phyloP scores from a whole-genome alignment of 352 stramenopile genomes.

The Phytophthora lateralis region DNA sequence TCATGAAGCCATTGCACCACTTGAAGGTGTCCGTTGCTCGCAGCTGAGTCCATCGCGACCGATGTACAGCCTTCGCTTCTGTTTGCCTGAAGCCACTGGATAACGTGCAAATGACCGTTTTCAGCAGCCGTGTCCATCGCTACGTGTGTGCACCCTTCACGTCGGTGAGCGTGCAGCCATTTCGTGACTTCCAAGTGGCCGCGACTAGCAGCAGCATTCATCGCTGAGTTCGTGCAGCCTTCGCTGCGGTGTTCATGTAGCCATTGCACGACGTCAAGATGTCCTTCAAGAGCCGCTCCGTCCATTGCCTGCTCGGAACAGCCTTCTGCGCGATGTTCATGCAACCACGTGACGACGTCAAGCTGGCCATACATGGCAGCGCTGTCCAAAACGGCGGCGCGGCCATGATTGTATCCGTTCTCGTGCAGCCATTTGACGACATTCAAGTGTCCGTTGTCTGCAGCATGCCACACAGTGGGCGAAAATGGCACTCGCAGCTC shows the following conservation, averaged over 20 bases:
- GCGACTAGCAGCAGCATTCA: conserved; percentile 48
- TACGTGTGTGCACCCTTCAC: conserved; percentile 46
- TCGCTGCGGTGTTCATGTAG: conserved; percentile 42
- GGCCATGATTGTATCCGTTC: conserved; percentile 36
- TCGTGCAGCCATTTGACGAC: conserved; percentile 45
- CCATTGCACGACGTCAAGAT: conserved; percentile 41
- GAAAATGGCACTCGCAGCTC: conserved; percentile 31
- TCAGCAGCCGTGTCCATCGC: conserved; percentile 54
- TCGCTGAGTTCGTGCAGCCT: conserved; percentile 49
- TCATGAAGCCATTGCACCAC: conserved; percentile 39
- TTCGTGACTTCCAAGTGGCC: conserved; percentile 56
- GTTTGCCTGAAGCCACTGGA: conserved; percentile 50
- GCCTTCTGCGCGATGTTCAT: conserved; percentile 28
- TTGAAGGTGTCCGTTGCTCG: conserved; percentile 33
- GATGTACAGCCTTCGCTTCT: conserved; percentile 44
- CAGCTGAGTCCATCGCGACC: conserved; percentile 24
- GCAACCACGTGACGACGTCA: conserved; percentile 47
- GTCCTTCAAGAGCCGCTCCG: conserved; percentile 34
- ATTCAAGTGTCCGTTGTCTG: conserved; percentile 29
- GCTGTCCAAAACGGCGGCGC: conserved; percentile 45
- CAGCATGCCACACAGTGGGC: conserved; percentile 35
- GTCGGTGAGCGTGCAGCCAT: conserved; percentile 47
- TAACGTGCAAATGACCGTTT: conserved; percentile 39
- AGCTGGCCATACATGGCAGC: conserved; percentile 54
- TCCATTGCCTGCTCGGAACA: conserved; percentile 36